Base-by-base conservation (phyloP, 2,329 filamentous ascomycete genomes). In the Fusarium siculi region DNA sequence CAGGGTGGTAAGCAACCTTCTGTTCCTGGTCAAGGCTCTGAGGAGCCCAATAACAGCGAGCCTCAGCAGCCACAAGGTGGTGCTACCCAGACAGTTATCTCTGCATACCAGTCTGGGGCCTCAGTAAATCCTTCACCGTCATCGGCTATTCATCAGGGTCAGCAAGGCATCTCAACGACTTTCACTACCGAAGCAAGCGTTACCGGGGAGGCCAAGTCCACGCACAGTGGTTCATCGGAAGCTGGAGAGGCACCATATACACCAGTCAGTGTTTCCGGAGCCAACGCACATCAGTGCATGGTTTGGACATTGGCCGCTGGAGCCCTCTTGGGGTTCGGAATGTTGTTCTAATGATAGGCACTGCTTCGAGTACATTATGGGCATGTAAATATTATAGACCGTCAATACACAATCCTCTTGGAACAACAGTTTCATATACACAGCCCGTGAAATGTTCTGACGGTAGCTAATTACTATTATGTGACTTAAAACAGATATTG, bases 301-400 rank as follows among this genome's bases (percentile, higher is more conserved):
- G 21, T 0, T 50, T 50, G 10, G 30, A 4, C 21, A 7, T 19
- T 50, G 16, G 16, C 4, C 1, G 21, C 11, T 10, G 47, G 21
- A 34, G 30, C 47, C 16, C 5, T 50, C 5, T 6, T 50, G 6
- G 47, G 30, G 7, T 8, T 50, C 1, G 30, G 30, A 3, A 34
- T 34, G 30, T 4, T 50, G 11, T 4, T 34, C 19, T 32, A 32
- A 18, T 23, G 16, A 34, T 23, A 23, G 14, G 5, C 4, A 4
- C 1, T 32, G 2, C 2, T 10, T 23, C 2, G 0, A 3, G 47
- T 50, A 50, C 8, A 50, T 50, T 14, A 16, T 19, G 23, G 0
- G 1, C 30, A 5, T 50, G 16, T 50, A 50, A 4, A 50, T 50
- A 50, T 7, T 5, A 34, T 34, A 34, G 11, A 50, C n/a, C 30